Conservation (phyloP, 257 asterid genomes). For the Solanum appendiculatum region DNA sequence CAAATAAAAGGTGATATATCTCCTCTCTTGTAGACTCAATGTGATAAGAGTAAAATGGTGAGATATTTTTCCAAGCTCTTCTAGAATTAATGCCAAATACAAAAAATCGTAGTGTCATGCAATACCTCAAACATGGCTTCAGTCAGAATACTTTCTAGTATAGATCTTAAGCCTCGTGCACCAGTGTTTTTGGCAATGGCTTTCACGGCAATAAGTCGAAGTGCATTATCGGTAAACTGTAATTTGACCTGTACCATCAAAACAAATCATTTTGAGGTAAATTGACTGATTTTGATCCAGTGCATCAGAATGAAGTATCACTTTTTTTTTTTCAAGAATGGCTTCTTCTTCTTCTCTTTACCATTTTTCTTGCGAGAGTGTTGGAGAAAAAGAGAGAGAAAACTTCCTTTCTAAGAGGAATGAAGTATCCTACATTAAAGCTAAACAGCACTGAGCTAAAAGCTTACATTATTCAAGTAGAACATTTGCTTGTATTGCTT, state of each 20-base stretch:
- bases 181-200: slow-evolving; percentile 77
- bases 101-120: not conserved
- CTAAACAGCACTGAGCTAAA: not conserved
- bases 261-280: not conserved
- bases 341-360: not conserved
- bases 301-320: not conserved
- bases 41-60: not conserved
- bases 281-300: not conserved
- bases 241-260: slow-evolving; percentile 44
- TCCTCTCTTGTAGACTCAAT: not conserved
- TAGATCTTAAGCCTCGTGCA: slow-evolving; percentile 93
- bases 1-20: not conserved
- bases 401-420: not conserved
- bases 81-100: not conserved
- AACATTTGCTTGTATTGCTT: slow-evolving; percentile 91
- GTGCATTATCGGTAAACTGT: slow-evolving; percentile 54
- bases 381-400: not conserved
- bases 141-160: slow-evolving; percentile 67
- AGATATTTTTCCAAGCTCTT: not conserved
- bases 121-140: slow-evolving; percentile 95
- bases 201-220: slow-evolving; percentile 67
- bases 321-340: not conserved
- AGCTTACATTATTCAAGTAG: slow-evolving; percentile 65
- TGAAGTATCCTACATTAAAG: not conserved
- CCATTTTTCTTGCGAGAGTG: not conserved